A percentile compares a stretch with the other conserved stretches of the same genome.
Conservation (phyloP, 192 early-diverging fungal species). For the Gaertneriomyces sp. region DNA sequence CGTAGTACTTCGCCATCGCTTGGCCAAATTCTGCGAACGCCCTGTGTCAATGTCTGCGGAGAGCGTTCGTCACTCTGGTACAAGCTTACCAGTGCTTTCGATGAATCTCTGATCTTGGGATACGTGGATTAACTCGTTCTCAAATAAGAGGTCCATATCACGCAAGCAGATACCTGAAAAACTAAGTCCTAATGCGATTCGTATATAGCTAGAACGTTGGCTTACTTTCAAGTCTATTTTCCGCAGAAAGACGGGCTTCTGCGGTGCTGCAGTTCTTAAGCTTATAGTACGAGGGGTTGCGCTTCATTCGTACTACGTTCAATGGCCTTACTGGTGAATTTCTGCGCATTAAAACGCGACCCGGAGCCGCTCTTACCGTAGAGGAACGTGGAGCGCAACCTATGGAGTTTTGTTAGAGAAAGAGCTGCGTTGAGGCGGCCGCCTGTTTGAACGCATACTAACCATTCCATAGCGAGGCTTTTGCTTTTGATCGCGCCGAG, state of each 20-base stretch:
- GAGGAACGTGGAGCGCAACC: constrained; percentile 54
- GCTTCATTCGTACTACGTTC: constrained; percentile 43
- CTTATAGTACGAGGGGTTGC: constrained; percentile 49
- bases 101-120: constrained; percentile 20
- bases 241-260: constrained; percentile 23
- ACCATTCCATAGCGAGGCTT: constrained; percentile 47
- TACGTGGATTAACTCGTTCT: constrained; percentile 21
- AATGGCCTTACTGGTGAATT: background rate
- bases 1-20: constrained; percentile 46
- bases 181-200: background rate
- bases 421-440: background rate
- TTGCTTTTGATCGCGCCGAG: constrained; percentile 38
- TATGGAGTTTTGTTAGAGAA: constrained; percentile 28
- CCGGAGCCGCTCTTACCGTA: constrained; percentile 32
- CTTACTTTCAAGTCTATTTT: constrained; percentile 35
- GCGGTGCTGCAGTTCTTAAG: constrained; percentile 24
- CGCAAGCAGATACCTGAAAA: constrained; percentile 36
- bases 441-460: background rate
- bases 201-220: background rate
- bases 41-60: background rate
- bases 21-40: constrained; percentile 37
- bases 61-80: background rate
- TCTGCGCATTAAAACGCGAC: background rate
- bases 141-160: constrained; percentile 39
- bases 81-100: constrained; percentile 26